phyloP scores from a whole-genome alignment of 2,329 filamentous ascomycete genomes.

The Paracamarosporium sp. region DNA sequence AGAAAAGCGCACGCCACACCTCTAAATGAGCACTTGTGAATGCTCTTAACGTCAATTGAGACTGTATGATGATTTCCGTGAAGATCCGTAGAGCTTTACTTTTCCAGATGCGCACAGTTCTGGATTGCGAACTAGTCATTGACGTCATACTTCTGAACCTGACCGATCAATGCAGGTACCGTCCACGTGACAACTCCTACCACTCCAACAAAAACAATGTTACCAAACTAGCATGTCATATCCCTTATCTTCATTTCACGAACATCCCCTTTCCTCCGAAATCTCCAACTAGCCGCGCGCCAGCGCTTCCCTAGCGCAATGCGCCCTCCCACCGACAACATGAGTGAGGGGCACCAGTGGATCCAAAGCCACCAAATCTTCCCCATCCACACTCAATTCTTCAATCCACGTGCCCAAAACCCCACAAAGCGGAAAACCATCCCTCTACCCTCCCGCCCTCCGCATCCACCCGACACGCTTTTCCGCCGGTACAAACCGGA shows the following conservation, averaged over 20 bases:
- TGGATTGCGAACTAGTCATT: too few relatives aligned
- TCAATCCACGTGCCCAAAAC: background rate
- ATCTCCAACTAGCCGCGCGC: background rate
- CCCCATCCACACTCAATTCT: background rate
- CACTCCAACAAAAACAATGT: too few relatives aligned
- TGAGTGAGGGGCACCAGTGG: conserved; percentile 5
- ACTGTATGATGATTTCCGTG: too few relatives aligned
- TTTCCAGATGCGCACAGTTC: too few relatives aligned
- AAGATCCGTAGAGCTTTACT: too few relatives aligned
- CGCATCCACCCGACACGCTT: background rate
- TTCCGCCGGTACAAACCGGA: background rate
- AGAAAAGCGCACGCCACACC: background rate
- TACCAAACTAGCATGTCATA: too few relatives aligned
- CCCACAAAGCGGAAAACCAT: background rate
- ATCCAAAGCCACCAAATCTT: background rate
- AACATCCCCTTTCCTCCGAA: too few relatives aligned
- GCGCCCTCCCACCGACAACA: background rate
- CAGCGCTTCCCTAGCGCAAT: background rate
- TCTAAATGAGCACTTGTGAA: background rate
- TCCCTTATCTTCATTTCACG: too few relatives aligned
- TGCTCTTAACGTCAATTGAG: background rate
- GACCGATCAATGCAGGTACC: too few relatives aligned
- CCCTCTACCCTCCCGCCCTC: background rate
- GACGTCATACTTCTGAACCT: too few relatives aligned
- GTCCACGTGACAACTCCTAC: too few relatives aligned